phyloP scores from a whole-genome alignment of 2,329 filamentous ascomycete species.

The Talaromyces amestolkiae region DNA sequence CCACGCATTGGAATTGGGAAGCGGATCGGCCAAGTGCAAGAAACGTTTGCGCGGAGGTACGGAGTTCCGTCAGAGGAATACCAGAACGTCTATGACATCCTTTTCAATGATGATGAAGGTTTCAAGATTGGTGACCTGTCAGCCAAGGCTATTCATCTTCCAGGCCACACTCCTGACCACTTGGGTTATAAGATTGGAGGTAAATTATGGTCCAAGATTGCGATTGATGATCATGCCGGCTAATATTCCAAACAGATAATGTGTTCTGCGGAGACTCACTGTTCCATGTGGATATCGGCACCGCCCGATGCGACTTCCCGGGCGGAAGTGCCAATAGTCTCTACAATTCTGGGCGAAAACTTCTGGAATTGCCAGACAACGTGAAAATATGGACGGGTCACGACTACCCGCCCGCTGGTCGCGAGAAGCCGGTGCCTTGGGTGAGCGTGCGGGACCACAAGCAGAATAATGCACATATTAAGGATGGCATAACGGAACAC shows the following conservation, averaged over 20 bases:
- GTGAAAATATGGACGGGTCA: conserved; percentile 56
- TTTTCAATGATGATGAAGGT: conserved; percentile 56
- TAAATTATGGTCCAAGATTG: conserved; percentile 16
- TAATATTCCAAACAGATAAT: conserved; percentile 35
- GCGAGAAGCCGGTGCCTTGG: conserved; percentile 38
- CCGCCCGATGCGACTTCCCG: conserved; percentile 56
- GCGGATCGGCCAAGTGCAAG: conserved; percentile 56
- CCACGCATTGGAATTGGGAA: conserved; percentile 58
- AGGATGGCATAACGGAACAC: conserved; percentile 40
- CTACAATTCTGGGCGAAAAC: conserved; percentile 44
- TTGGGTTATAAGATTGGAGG: conserved; percentile 59
- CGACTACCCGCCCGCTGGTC: conserved; percentile 50
- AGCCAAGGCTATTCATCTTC: conserved; percentile 56
- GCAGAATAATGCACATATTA: conserved; percentile 51
- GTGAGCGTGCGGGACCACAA: conserved; percentile 50
- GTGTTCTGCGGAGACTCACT: conserved; percentile 56
- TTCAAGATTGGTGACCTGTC: conserved; percentile 53
- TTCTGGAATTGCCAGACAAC: conserved; percentile 46
- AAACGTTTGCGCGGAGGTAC: conserved; percentile 42
- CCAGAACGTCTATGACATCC: conserved; percentile 29
- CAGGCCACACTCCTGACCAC: conserved; percentile 64
- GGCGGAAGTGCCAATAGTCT: conserved; percentile 49
- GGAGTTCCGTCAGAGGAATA: conserved; percentile 27
- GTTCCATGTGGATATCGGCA: conserved; percentile 54
- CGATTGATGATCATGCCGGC: neutral